Evolutionary conservation across 1,139 yeast species (phyloP), one percentile per base, ranked within the genome.

Genomic region (Debaryomycetaceae sp.): DNA sequence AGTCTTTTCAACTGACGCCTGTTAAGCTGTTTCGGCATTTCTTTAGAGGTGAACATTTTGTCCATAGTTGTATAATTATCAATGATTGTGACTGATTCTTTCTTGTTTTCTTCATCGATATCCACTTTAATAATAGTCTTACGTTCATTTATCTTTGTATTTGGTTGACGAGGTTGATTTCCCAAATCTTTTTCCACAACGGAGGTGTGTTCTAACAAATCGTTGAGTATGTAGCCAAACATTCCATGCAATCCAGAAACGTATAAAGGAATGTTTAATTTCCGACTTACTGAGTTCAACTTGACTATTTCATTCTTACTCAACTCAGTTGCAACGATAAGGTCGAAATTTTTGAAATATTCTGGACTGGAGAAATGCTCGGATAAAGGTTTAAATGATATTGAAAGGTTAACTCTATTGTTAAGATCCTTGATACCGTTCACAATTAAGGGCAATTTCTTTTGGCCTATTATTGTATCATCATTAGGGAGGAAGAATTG

Each of bases 181-280:
- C 87, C 82, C 52, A 75, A 69, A 39, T 69, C 72, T 49, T 58
- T 60, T 43, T 63, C 71, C 2, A 63, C 53, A 5, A 64, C 66
- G 31, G 81, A 78, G 37, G 72, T 69, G 62, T 88, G 91, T 44
- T 73, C 63, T 17, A 89, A 78, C 48, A 93, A 72, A 62, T 95
- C 99, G 4, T 83, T 83, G 57, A 91, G 82, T 2, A 88, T 76
- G 58, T 81, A 87, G 1, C 97, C 97, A 60, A 79, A 89, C 61
- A 90, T 68, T 0, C 99, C 99, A 60, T 85, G 87, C 6, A 82
- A 60, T 0, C 84, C 86, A 0, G 88, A 68, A 5, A 80, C 75
- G 60, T 87, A 89, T 37, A 93, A 69, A 1, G 96, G 88, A 33
- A 83, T 76, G 31, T 70, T 69, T 24, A 75, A 66, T 2, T 58